Evolutionary conservation across 1,139 yeast species (phyloP).

Genomic region (Candida sanyaensis): DNA sequence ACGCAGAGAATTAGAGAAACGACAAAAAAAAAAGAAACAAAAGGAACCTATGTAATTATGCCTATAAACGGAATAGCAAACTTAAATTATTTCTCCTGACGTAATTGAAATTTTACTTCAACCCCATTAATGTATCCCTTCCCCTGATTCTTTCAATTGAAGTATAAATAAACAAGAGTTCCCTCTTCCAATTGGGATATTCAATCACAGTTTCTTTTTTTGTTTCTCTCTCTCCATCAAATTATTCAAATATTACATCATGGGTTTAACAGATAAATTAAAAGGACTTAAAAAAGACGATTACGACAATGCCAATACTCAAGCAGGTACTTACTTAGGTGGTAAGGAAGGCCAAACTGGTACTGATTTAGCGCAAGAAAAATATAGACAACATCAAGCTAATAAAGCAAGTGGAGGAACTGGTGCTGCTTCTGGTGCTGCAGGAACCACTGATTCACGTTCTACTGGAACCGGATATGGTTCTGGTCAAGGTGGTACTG

Average conservation of each 20-base stretch:
- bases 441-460: constrained; percentile 5
- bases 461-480: constrained; percentile 8
- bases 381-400: constrained; percentile 9
- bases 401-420: not conserved
- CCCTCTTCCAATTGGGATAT: not conserved
- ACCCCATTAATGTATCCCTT: not conserved
- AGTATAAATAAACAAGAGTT: not conserved
- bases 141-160: not conserved
- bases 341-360: constrained; percentile 15
- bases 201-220: not conserved
- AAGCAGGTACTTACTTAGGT: constrained; percentile 13
- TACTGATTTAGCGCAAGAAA: constrained; percentile 14
- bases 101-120: not conserved
- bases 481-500: constrained; percentile 3
- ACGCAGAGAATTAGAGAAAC: not conserved
- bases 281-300: constrained; percentile 13
- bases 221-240: not conserved
- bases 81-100: not conserved
- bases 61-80: not conserved
- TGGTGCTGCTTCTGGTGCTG: not conserved
- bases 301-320: constrained; percentile 11
- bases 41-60: not conserved
- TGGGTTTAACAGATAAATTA: constrained; percentile 15
- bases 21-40: not conserved
- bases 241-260: not conserved